Base-by-base conservation (phyloP, 2,329 filamentous ascomycete genomes). In the Colletotrichum tamarilloi region DNA sequence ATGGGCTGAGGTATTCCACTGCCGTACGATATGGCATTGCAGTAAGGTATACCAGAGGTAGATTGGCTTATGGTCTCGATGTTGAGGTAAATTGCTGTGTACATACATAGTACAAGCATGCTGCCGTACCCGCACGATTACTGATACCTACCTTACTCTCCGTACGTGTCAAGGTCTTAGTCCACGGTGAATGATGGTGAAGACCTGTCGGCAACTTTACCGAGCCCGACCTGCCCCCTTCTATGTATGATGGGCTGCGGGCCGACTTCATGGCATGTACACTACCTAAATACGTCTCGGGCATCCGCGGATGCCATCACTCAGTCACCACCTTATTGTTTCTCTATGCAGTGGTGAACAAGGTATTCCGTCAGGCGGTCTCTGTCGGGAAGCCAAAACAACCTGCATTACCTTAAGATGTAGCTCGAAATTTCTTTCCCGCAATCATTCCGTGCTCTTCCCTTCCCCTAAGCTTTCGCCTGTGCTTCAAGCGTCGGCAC, bases 401-500 rank as follows among this genome's bases (percentile, higher is more conserved):
- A 4, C 14, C 14, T 16, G 38, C 42, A 53, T 62, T 38, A 35
- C 32, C 32, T 35, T 35, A n/a, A 52, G 59, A 3, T 8, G n/a
- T 6, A 30, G 22, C 26, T 12, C 24, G 26, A 19, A 7, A 46
- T n/a, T 11, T 24, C 53, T n/a, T 26, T 28, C 5, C 26, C 11
- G 19, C 19, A 49, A 49, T n/a, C 42, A 7, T 49, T 8, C n/a
- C 4, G 38, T 53, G 16, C 32, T 53, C 55, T 53, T 16, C 55
- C 5, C 24, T n/a, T 53, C 28, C 7, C 32, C 60, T 67, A 62
- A 62, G 30, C 42, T 62, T 67, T 67, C 55, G 56, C 52, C 42
- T 12, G 42, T 53, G 65, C 65, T 67, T 62, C 56, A 62, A 67
- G 42, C 42, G 24, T 62, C 22, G 65, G 59, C 56, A 38, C 56